Evolutionary conservation across 192 early-diverging fungal genomes (phyloP).

Genomic region (Geosiphon pyriformis): DNA sequence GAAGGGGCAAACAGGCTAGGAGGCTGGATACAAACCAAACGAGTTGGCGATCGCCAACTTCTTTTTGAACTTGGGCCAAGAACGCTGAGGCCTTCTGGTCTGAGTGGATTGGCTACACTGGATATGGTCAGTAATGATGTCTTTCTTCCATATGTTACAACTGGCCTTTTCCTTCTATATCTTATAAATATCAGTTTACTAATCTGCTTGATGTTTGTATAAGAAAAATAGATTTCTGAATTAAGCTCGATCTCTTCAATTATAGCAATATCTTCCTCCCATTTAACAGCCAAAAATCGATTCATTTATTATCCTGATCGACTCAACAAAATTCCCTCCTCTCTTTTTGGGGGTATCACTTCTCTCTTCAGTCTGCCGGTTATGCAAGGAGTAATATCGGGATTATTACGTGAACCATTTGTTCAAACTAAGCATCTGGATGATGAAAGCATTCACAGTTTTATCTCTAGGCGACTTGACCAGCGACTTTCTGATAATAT

Average conservation of each 20-base stretch:
- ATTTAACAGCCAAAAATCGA: constrained; percentile 73
- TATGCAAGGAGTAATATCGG: constrained; percentile 47
- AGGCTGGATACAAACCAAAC: constrained; percentile 81
- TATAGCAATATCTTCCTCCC: constrained; percentile 52
- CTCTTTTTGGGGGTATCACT: constrained; percentile 1
- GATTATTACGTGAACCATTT: constrained; percentile 55
- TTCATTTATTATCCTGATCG: constrained; percentile 70
- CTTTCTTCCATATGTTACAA: background rate
- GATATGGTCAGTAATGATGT: constrained; percentile 54
- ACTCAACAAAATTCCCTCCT: constrained; percentile 61
- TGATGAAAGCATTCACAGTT: constrained; percentile 85
- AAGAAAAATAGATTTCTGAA: constrained; percentile 44
- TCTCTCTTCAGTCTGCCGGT: constrained; percentile 28
- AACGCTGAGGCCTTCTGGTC: constrained; percentile 68
- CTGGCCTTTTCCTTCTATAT: background rate
- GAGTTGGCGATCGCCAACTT: constrained; percentile 37
- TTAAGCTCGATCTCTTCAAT: constrained; percentile 57
- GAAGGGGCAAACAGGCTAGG: constrained; percentile 67
- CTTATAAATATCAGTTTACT: background rate
- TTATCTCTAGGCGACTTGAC: constrained; percentile 77
- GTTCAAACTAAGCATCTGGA: constrained; percentile 11
- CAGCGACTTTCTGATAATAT: constrained; percentile 69
- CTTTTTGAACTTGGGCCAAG: constrained; percentile 80
- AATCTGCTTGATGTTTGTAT: background rate
- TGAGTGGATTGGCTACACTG: constrained; percentile 64